These are phyloP conservation scores for Gracilaria caudata DNA, from an alignment of 23 red algal genomes.

Conservation along the genomic window DNA sequence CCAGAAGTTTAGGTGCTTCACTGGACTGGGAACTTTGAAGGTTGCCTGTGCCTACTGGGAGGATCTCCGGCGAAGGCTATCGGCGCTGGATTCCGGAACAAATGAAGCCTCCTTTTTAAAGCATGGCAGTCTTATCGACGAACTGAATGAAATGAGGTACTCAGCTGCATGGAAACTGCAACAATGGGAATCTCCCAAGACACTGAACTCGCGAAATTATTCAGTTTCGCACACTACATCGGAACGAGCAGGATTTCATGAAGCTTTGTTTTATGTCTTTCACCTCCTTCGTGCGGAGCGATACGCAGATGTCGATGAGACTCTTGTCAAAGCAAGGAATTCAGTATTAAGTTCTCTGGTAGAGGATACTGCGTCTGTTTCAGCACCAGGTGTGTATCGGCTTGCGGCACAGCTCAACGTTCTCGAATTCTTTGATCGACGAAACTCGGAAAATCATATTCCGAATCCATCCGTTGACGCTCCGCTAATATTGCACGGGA, in stretches of 20 bases:
- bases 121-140: background rate
- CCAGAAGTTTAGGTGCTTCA: constrained; percentile 36
- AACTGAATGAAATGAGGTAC: constrained; percentile 65
- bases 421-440: constrained; percentile 25
- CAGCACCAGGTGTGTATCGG: background rate
- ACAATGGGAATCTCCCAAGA: constrained; percentile 70
- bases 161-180: constrained; percentile 72
- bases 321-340: constrained; percentile 24
- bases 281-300: constrained; percentile 30
- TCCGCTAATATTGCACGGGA: background rate
- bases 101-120: background rate
- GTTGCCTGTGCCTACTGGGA: constrained; percentile 63
- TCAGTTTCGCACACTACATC: background rate
- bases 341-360: constrained; percentile 13
- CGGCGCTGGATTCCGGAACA: background rate
- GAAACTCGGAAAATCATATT: background rate
- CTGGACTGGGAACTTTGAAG: constrained; percentile 43
- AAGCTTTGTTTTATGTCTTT: constrained; percentile 20
- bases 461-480: background rate
- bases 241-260: constrained; percentile 16
- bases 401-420: constrained; percentile 20
- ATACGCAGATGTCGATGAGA: constrained; percentile 17
- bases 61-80: constrained; percentile 15
- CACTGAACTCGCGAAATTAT: background rate
- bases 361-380: constrained; percentile 13